Conservation (phyloP, 176 grass and related monocot species). For the Triticum aestivum region IWGSC_CS_RefSeq_v2.1 NC_057814.1:170577137-170577636, state of each 20-base stretch:
- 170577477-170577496: conserved; percentile 79
- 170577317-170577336: neutral
- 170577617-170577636: conserved; percentile 6
- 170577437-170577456: conserved; percentile 93
- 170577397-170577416: conserved; percentile 87
- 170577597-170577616: conserved; percentile 54
- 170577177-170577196: conserved; percentile 86
- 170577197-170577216: conserved; percentile 97
- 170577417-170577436: conserved; percentile 92
- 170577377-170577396: conserved; percentile 45
- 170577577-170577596: conserved; percentile 83
- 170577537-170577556: conserved; percentile 63
- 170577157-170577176: conserved; percentile 88
- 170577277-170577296: conserved; percentile 10
- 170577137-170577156: conserved; percentile 93
- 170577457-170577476: conserved; percentile 88
- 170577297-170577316: conserved; percentile 26
- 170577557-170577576: conserved; percentile 83
- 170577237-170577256: conserved; percentile 54
- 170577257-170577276: conserved; percentile 5
- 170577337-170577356: neutral
- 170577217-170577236: conserved; percentile 96
- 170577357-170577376: conserved; percentile 8
- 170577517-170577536: conserved; percentile 42
- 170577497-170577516: conserved; percentile 56